These are phyloP conservation scores for Suhomyces kilbournensis DNA, from an alignment of 805 yeast genomes.

Conservation along the genomic window DNA sequence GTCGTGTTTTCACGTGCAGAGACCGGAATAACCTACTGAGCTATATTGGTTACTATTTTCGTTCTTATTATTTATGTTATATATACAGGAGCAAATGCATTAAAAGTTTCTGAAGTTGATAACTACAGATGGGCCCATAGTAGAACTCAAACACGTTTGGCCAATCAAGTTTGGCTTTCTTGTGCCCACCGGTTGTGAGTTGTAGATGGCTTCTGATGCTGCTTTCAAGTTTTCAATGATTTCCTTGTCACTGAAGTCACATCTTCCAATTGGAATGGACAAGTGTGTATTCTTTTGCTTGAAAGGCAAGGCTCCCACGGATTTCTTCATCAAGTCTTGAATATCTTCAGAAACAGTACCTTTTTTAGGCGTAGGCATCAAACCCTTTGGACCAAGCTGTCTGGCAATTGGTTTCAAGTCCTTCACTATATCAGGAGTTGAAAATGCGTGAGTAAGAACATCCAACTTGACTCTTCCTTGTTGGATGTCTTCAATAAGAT, in stretches of 20 bases:
- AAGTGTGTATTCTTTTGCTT: constrained; percentile 66
- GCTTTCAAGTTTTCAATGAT: constrained; percentile 67
- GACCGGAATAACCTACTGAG: neutral
- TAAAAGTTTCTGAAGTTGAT: constrained; percentile 38
- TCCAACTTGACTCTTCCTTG: constrained; percentile 48
- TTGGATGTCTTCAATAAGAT: constrained; percentile 60
- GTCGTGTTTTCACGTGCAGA: neutral
- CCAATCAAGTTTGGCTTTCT: constrained; percentile 72
- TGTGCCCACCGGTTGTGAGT: constrained; percentile 53
- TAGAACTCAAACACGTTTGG: constrained; percentile 61
- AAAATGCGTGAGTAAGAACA: constrained; percentile 68
- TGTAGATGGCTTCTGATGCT: constrained; percentile 60
- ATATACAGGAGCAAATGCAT: constrained; percentile 12
- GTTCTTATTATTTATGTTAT: neutral
- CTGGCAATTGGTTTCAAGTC: constrained; percentile 69
- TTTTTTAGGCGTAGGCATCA: constrained; percentile 83
- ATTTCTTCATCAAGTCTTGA: constrained; percentile 46
- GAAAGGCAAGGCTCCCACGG: constrained; percentile 70
- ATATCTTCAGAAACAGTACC: constrained; percentile 82
- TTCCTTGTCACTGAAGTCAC: constrained; percentile 74
- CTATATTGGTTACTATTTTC: too few relatives aligned
- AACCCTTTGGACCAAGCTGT: constrained; percentile 79
- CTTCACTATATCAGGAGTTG: constrained; percentile 77
- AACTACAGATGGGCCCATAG: constrained; percentile 78
- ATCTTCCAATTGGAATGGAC: constrained; percentile 70